These are phyloP conservation scores for Xylaria multiplex DNA, from an alignment of 2,329 filamentous ascomycete species.

Conservation along the genomic window DNA sequence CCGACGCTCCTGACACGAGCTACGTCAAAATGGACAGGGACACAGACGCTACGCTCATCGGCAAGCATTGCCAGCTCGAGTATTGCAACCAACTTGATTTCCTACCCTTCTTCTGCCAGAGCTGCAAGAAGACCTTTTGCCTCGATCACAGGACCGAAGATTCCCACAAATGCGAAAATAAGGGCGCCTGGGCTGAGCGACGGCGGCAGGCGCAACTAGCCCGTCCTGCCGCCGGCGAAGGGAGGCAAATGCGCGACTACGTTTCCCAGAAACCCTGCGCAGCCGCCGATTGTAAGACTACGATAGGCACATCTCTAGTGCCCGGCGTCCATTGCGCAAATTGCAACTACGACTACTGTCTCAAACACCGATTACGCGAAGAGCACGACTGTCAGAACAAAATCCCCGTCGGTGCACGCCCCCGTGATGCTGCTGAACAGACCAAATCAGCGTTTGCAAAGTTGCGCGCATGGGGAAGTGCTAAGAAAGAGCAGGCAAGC, in stretches of 20 bases:
- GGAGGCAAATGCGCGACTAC: slow-evolving; percentile 63
- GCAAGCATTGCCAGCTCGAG: slow-evolving; percentile 87
- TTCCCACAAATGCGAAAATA: slow-evolving; percentile 74
- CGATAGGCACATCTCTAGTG: slow-evolving; percentile 73
- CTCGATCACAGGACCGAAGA: slow-evolving; percentile 92
- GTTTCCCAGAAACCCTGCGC: slow-evolving; percentile 75
- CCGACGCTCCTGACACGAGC: slow-evolving; percentile 59
- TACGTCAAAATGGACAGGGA: slow-evolving; percentile 78
- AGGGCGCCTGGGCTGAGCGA: slow-evolving; percentile 70
- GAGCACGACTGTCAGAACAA: slow-evolving; percentile 88
- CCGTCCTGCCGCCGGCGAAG: slow-evolving; percentile 63
- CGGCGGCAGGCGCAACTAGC: slow-evolving; percentile 65
- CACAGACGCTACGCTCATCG: slow-evolving; percentile 83
- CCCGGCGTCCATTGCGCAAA: slow-evolving; percentile 76
- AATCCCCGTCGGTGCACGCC: slow-evolving; percentile 63
- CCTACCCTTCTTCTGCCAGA: slow-evolving; percentile 92
- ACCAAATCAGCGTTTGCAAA: slow-evolving; percentile 79
- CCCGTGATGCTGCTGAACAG: slow-evolving; percentile 65
- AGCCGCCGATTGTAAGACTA: slow-evolving; percentile 72
- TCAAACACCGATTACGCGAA: slow-evolving; percentile 79
- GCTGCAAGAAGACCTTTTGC: slow-evolving; percentile 85
- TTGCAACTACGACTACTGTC: slow-evolving; percentile 79
- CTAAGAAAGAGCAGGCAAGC: slow-evolving; percentile 73
- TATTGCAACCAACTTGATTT: slow-evolving; percentile 98
- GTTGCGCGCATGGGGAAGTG: slow-evolving; percentile 81